These are phyloP conservation scores for Aspergillus ostianus DNA, from an alignment of 495 filamentous ascomycete genomes.

Conservation along the genomic window DNA sequence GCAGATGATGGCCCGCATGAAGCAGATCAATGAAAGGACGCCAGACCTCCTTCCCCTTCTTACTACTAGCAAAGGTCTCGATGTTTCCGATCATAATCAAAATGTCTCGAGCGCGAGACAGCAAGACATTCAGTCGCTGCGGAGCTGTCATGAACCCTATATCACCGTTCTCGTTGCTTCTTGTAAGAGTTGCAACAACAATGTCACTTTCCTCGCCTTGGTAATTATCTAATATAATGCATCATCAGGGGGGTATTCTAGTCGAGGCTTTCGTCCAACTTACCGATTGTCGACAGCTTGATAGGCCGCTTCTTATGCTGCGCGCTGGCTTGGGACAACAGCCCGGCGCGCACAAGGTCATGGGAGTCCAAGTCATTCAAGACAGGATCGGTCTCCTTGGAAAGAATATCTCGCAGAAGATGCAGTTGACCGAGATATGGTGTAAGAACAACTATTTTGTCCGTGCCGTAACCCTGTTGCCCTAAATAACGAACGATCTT, in stretches of 20 bases:
- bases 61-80: constrained; percentile 61
- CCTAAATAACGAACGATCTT: constrained; percentile 69
- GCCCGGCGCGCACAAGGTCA: constrained; percentile 65
- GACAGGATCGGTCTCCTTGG: constrained; percentile 56
- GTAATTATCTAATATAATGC: constrained; percentile 59
- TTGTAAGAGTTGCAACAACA: constrained; percentile 64
- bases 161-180: constrained; percentile 62
- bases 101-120: constrained; percentile 65
- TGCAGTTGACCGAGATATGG: constrained; percentile 72
- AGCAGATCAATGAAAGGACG: constrained; percentile 55
- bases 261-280: constrained; percentile 1
- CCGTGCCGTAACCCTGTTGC: constrained; percentile 71
- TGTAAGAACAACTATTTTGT: constrained; percentile 67
- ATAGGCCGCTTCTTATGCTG: constrained; percentile 51
- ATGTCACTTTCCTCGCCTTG: constrained; percentile 81
- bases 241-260: background rate
- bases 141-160: constrained; percentile 74
- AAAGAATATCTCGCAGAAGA: constrained; percentile 53
- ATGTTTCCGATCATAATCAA: constrained; percentile 74
- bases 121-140: constrained; percentile 68
- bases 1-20: constrained; percentile 53
- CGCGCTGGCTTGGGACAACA: constrained; percentile 55
- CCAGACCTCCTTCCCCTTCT: constrained; percentile 62
- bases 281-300: constrained; percentile 66
- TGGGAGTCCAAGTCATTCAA: constrained; percentile 69